A percentile compares a stretch with the other conserved stretches of the same genome.
These are phyloP conservation scores for Ceratocystiopsis minuta DNA, from an alignment of 2,329 filamentous ascomycete species.

Conservation along the genomic window DNA sequence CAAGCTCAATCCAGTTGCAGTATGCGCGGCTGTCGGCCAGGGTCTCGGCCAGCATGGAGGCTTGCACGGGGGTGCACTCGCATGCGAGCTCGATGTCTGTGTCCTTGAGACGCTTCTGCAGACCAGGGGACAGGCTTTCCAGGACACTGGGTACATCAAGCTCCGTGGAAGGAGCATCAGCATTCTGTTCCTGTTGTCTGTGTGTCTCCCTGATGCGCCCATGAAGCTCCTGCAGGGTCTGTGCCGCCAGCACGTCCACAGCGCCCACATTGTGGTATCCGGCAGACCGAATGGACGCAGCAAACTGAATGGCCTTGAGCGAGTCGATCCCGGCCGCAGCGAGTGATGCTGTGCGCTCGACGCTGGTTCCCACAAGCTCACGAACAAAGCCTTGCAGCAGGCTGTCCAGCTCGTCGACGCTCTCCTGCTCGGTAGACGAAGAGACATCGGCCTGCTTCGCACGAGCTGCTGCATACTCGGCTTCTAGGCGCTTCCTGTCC, in stretches of 20 bases:
- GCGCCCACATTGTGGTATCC: constrained; percentile 36
- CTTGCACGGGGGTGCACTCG: constrained; percentile 56
- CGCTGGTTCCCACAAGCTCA: constrained; percentile 11
- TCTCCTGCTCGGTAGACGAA: constrained; percentile 5
- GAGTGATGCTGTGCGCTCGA: constrained; percentile 15
- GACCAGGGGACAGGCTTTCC: background rate
- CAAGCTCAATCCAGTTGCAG: constrained; percentile 58
- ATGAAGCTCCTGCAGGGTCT: constrained; percentile 18
- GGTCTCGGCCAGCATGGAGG: constrained; percentile 67
- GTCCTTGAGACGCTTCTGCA: background rate
- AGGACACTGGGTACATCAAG: too few species aligned
- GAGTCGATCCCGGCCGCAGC: constrained; percentile 22
- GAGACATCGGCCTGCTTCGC: background rate
- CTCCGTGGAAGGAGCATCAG: too few species aligned
- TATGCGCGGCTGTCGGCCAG: constrained; percentile 41
- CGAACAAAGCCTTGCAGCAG: constrained; percentile 17
- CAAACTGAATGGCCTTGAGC: constrained; percentile 29
- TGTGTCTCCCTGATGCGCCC: too few species aligned
- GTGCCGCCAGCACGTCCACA: constrained; percentile 40
- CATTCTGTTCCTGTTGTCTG: background rate
- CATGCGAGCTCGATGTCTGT: constrained; percentile 1
- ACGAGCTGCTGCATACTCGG: constrained; percentile 24
- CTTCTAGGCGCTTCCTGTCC: constrained; percentile 46
- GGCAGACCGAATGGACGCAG: constrained; percentile 40
- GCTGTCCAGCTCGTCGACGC: constrained; percentile 16